Evolutionary conservation across 2,329 filamentous ascomycete genomes (phyloP).

Genomic region (Arthrobotrys megalospora): DNA sequence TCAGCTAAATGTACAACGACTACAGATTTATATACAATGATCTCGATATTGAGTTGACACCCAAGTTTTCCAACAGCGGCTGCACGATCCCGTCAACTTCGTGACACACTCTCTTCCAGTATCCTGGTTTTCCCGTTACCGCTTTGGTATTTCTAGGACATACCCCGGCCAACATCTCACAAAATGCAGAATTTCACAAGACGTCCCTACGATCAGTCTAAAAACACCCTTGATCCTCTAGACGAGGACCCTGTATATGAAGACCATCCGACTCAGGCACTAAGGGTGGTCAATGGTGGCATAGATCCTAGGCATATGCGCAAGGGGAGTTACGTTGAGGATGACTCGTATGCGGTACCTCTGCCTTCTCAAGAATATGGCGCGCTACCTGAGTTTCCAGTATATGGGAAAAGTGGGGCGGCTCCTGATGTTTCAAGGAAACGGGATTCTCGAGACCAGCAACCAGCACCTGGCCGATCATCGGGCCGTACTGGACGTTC

Average conservation of each 20-base stretch:
- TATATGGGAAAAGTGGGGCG: slow-evolving; percentile 41
- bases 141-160: slow-evolving; percentile 25
- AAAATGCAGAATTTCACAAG: slow-evolving; percentile 59
- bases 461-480: slow-evolving; percentile 16
- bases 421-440: slow-evolving; percentile 59
- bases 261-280: slow-evolving; percentile 33
- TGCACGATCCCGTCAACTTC: slow-evolving; percentile 55
- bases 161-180: slow-evolving; percentile 5
- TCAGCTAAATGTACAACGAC: slow-evolving; percentile 30
- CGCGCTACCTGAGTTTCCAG: slow-evolving; percentile 40
- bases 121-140: slow-evolving; percentile 30
- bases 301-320: slow-evolving; percentile 59
- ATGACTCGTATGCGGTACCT: slow-evolving; percentile 52
- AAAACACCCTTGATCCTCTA: slow-evolving; percentile 44
- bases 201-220: slow-evolving; percentile 49
- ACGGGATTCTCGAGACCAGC: slow-evolving; percentile 45
- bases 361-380: slow-evolving; percentile 50
- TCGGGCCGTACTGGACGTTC: slow-evolving; percentile 45
- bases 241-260: slow-evolving; percentile 58
- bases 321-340: slow-evolving; percentile 55
- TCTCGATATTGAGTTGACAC: slow-evolving; percentile 59
- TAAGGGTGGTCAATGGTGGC: slow-evolving; percentile 56
- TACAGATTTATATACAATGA: slow-evolving; percentile 52
- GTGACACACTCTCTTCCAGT: slow-evolving; percentile 45
- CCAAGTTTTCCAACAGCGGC: slow-evolving; percentile 54